Percentiles rank a stretch among this genome's conserved stretches.
These are phyloP conservation scores for Cicer judaicum DNA, from an alignment of 306 rosid genomes.

Conservation along the genomic window DNA sequence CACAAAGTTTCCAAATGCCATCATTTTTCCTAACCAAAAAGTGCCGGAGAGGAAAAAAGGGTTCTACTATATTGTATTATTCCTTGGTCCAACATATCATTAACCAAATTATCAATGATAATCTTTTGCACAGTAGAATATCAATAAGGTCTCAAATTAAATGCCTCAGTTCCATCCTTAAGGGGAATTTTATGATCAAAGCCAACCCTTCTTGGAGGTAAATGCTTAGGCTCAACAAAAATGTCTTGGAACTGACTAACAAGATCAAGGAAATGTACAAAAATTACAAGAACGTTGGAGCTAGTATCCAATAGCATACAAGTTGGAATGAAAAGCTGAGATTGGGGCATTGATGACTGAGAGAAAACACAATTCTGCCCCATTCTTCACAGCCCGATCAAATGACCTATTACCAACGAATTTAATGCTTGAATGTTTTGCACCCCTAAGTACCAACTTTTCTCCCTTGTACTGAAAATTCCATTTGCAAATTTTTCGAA, in stretches of 20 bases:
- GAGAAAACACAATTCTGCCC: background rate
- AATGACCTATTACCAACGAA: background rate
- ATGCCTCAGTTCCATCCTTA: background rate
- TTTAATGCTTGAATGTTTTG: background rate
- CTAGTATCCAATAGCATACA: no score
- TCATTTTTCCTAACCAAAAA: background rate
- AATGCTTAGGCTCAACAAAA: background rate
- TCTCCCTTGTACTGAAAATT: background rate
- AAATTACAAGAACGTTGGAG: no score
- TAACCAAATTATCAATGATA: background rate
- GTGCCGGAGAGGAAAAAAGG: background rate
- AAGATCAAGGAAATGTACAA: background rate
- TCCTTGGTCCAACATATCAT: background rate
- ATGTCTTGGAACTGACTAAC: background rate
- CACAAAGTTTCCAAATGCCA: background rate
- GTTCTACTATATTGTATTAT: background rate
- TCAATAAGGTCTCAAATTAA: background rate
- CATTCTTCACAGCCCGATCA: background rate
- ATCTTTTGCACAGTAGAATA: background rate
- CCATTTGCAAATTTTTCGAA: background rate
- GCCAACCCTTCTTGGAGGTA: background rate
- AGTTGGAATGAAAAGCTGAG: background rate
- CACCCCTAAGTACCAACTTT: background rate
- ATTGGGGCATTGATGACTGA: no score
- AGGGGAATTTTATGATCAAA: background rate